Evolutionary conservation across 2,329 filamentous ascomycete species (phyloP), one percentile per base, ranked within the genome.

Genomic region (Aspergillus bombycis): DNA sequence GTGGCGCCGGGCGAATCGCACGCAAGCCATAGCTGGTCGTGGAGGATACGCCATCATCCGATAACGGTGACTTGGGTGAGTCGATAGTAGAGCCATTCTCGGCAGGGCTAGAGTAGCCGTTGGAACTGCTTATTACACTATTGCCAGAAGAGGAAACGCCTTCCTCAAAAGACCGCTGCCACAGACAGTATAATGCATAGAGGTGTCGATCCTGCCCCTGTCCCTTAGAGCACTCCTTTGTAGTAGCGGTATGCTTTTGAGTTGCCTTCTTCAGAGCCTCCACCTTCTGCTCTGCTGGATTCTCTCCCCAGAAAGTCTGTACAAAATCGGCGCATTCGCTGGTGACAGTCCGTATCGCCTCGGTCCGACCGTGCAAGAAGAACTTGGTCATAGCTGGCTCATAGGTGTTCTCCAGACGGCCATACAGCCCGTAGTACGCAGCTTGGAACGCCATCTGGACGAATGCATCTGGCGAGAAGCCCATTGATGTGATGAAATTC

Each of bases 371-470:
- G 75, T 98, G 95, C 64, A 96, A 87, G 80, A 88, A 99, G 63
- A 91, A 83, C 78, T 99, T 99, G 58, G 95, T 99, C 95, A 99
- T 98, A 48, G 95, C 94, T 9, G 95, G 95, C 78, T 99, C 95
- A 76, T 99, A 99, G 0, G 94, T 95, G 75, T 93, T 96, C 78
- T 98, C 95, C 1, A 97, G 88, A 5, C 93, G 89, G 3, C 95
- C 95, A 71, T 98, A 99, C 9, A 99, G 85, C 2, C 95, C 95
- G 73, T 97, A 99, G 82, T 99, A 98, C 1, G 95, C 94, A 5
- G 94, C 94, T 78, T 99, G 95, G 81, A 97, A 97, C 0, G 95
- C 95, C 94, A 99, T 98, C 78, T 99, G 95, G 23, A 99, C 92
- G 75, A 97, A 99, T 0, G 95, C 95, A 76, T 98, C 95, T 0